Percentiles rank a stretch among this genome's conserved stretches.
phyloP scores from a whole-genome alignment of 2,329 filamentous ascomycete species.

The Plenodomus biglobosus region DNA sequence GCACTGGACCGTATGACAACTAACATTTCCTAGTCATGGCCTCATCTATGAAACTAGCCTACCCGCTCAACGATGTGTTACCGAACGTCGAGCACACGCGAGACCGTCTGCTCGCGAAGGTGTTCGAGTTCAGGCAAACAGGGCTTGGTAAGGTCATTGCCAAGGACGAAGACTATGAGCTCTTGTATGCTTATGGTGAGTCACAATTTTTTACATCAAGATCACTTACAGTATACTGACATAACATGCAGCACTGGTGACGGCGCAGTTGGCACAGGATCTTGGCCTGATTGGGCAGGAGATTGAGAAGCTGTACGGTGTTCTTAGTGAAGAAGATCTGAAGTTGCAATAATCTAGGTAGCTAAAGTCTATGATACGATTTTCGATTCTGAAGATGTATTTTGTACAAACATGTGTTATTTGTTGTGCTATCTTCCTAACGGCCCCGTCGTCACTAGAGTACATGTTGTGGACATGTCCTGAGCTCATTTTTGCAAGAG shows the following conservation, averaged over 20 bases:
- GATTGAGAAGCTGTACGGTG: conserved; percentile 62
- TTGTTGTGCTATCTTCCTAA: no score
- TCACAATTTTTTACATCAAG: conserved; percentile 8
- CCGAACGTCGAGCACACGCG: conserved; percentile 79
- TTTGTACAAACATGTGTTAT: no score
- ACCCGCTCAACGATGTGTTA: conserved; percentile 84
- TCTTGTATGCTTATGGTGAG: conserved; percentile 86
- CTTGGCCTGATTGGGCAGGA: conserved; percentile 57
- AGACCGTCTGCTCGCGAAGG: conserved; percentile 80
- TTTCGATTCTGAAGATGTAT: no score
- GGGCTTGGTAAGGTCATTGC: conserved; percentile 54
- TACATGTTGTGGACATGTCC: no score
- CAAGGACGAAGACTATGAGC: conserved; percentile 80
- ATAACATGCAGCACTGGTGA: conserved; percentile 58
- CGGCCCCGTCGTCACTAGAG: no score
- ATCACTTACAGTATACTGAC: conserved; percentile 5
- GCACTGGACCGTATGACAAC: neutral
- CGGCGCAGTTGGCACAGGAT: conserved; percentile 60
- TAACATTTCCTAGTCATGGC: conserved; percentile 66
- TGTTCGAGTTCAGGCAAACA: conserved; percentile 81
- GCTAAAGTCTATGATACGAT: no score
- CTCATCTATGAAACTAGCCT: conserved; percentile 90
- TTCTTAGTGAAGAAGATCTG: conserved; percentile 62
- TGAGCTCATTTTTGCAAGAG: no score
- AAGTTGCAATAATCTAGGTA: conserved; percentile 47